A percentile compares a stretch with the other conserved stretches of the same genome.
phyloP scores from a whole-genome alignment of 768 basidiomycete species.

The Trametes cubensis region DNA sequence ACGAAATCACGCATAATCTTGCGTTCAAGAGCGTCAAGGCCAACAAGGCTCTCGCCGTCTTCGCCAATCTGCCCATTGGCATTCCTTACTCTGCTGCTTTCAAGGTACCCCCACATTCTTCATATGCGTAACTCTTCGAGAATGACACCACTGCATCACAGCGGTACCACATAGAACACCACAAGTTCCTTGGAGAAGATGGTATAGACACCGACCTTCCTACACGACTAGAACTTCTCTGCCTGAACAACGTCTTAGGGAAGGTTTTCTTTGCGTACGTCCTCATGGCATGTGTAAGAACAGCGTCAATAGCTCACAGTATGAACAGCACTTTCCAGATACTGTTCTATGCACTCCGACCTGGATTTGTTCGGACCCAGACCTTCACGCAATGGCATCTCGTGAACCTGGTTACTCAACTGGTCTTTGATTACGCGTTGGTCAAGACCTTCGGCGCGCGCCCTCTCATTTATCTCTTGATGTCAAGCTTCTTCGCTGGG shows the following conservation, averaged over 20 bases:
- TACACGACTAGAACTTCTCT: constrained; percentile 78
- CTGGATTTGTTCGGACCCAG: constrained; percentile 88
- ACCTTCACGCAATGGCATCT: constrained; percentile 82
- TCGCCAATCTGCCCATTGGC: constrained; percentile 92
- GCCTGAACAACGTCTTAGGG: constrained; percentile 93
- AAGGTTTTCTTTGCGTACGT: constrained; percentile 97
- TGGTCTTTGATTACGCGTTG: constrained; percentile 73
- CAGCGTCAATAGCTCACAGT: not conserved
- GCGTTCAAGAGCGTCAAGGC: constrained; percentile 82
- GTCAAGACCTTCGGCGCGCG: constrained; percentile 48
- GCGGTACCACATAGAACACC: constrained; percentile 95
- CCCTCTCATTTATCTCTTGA: constrained; percentile 78
- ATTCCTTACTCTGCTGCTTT: constrained; percentile 95
- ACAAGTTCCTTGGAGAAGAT: constrained; percentile 94
- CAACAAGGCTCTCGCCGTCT: constrained; percentile 87
- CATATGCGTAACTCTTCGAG: not conserved
- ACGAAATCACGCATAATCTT: constrained; percentile 98
- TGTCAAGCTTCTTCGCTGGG: constrained; percentile 94
- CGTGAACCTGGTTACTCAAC: constrained; percentile 70
- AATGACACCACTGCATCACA: constrained; percentile 29
- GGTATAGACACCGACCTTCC: constrained; percentile 96
- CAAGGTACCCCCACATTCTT: constrained; percentile 56
- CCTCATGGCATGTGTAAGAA: not conserved
- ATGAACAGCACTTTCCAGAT: constrained; percentile 88
- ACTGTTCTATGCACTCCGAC: constrained; percentile 95